Percentiles rank a stretch among this genome's conserved stretches.
phyloP scores from a whole-genome alignment of 1,284 basidiomycete genomes.

The Tylopilus sp. region DNA sequence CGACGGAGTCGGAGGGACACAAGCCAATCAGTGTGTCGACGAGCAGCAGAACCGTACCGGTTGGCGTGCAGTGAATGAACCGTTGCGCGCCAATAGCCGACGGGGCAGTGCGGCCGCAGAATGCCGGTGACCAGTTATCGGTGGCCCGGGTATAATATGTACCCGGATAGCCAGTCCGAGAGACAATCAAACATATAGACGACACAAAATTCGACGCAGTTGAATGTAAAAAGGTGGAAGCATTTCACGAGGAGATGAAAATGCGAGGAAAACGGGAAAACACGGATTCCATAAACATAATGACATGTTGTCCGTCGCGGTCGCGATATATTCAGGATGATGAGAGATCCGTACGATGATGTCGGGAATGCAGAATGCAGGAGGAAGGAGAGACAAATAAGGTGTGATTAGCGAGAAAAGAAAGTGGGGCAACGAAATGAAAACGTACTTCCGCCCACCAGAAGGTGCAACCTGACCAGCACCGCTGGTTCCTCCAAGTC shows the following conservation, averaged over 20 bases:
- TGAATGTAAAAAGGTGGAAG: not conserved
- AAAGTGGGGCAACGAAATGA: not conserved
- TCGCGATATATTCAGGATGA: conserved; percentile 6
- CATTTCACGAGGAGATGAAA: conserved; percentile 9
- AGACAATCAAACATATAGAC: not conserved
- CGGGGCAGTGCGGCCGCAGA: conserved; percentile 18
- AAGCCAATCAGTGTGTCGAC: conserved; percentile 24
- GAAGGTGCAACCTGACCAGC: conserved; percentile 25
- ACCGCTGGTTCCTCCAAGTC: conserved; percentile 17
- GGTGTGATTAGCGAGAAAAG: conserved; percentile 21
- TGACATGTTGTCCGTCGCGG: conserved; percentile 7
- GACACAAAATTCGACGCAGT: not conserved
- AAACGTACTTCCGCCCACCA: conserved; percentile 41
- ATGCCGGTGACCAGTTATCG: conserved; percentile 9
- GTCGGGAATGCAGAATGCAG: not conserved
- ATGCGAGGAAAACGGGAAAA: no score
- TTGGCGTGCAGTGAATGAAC: conserved; percentile 5
- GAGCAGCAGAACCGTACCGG: conserved; percentile 14
- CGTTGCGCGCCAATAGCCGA: conserved; percentile 21
- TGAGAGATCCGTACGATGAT: no score
- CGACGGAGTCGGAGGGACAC: conserved; percentile 3
- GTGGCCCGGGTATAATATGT: conserved; percentile 18
- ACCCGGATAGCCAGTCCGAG: conserved; percentile 17
- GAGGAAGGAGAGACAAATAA: conserved; percentile 2
- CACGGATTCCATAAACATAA: conserved; percentile 9